Base-by-base conservation (phyloP, 2,329 filamentous ascomycete species). In the Colletotrichum sp. region DNA sequence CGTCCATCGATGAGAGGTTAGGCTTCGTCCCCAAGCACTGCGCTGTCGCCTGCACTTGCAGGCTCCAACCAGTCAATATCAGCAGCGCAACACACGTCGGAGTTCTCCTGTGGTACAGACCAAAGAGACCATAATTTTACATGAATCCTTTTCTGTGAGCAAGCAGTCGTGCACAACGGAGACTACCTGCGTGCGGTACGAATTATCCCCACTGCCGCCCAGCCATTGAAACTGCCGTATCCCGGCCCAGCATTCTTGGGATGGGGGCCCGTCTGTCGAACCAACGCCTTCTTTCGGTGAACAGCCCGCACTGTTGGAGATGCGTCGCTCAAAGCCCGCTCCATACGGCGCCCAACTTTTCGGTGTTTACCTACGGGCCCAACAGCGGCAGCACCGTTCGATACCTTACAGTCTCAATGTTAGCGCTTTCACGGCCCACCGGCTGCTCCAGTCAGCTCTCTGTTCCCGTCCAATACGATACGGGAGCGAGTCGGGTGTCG, bases 151-250 rank as follows among this genome's bases (percentile, higher is more conserved):
- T 21, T 48, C 6, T 48, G 10, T 21, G 43, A 48, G 43, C n/a
- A 48, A 48, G 43, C 43, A 48, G 32, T 15, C 34, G 13, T 21
- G 5, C 48, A 67, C 26, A 67, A 24, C 26, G 30, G 43, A 67
- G 63, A 26, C 63, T 64, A 7, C 18, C 1, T 18, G n/a, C 9
- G 13, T 30, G 36, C 39, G n/a, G 43, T 60, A 61, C 26, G n/a
- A 64, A 59, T 24, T 6, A 34, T 28, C 71, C 26, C 72, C 30
- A 36, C 72, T 60, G 30, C 26, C 26, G 73, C 74, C 74, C 70
- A 74, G 71, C 34, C 34, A 32, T 60, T 24, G 28, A 64, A 7
- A 28, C 71, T 74, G 74, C 74, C 74, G 71, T 60, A 61, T 74
- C 43, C 74, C 74, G 74, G 39, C 43, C n/a, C 21, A 60, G 26